Evolutionary conservation across 352 stramenopile genomes (phyloP), one percentile per base, ranked within the genome.

Genomic region (Phytophthora litchii): DNA sequence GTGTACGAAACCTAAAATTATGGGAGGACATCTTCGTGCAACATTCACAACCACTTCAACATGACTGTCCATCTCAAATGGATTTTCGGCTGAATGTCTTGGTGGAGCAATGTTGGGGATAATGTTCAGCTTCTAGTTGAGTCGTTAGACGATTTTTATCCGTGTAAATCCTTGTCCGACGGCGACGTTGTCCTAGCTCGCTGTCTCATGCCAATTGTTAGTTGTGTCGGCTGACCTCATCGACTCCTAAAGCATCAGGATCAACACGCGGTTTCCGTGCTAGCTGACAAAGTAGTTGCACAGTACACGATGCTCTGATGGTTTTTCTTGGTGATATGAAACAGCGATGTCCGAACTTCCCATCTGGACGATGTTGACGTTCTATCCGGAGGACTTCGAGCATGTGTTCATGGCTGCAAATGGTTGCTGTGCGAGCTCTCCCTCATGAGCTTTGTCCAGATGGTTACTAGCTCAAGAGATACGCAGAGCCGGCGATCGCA

Each of bases 401-500:
- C 16, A 50, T 50, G 21, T 38, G 37, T n/a, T 31, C 20, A 8
- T 7, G 44, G 1, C 48, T 56, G 36, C 40, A 36, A 12, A 27
- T 62, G 44, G 19, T 38, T 62, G 51, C 51, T 12, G 16, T 34
- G 17, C 19, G 20, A 46, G 40, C 50, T 52, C 49, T 53, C 47
- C 56, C 55, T 64, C 49, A 52, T 14, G 19, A n/a, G 11, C 20
- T 36, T 54, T 17, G 36, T 6, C 56, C 57, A 65, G 49, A 54
- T 65, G 57, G 57, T 17, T 11, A 3, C 14, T 17, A 56, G 44
- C 44, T 56, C 25, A 29, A 54, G 40, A 64, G 40, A 60, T 60
- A 64, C 56, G 57, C 41, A 57, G 14, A 55, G 36, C 23, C 34
- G 34, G 4, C 10, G 12, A 55, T 29, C 35, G 25, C 34, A 21